phyloP scores from a whole-genome alignment of 208 protist species.

The Kentomonas sorsogonicus region DNA sequence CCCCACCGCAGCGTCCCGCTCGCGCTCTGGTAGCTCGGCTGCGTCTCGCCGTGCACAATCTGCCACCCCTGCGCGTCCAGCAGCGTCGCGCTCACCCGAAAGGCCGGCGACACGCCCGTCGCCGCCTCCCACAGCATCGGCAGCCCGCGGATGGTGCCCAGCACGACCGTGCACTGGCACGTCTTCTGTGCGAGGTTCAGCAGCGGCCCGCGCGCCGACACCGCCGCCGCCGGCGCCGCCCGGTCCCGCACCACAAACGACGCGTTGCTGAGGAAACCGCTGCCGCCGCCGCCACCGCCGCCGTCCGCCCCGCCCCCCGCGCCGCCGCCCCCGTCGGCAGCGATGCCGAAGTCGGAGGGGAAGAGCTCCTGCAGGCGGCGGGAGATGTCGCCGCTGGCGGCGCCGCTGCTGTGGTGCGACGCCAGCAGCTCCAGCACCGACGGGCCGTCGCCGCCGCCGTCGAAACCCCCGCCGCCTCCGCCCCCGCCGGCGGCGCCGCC shows the following conservation, averaged over 20 bases:
- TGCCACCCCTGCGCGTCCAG: conserved; percentile 85
- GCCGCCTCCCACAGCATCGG: conserved; percentile 77
- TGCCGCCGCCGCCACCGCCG: conserved; percentile 13
- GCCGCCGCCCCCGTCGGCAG: neutral
- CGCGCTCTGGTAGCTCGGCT: conserved; percentile 79
- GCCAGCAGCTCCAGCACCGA: conserved; percentile 1
- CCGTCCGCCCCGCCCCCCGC: neutral
- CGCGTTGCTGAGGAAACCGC: conserved; percentile 41
- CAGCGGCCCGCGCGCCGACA: conserved; percentile 39
- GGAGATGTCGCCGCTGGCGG: no score
- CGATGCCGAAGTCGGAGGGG: no score
- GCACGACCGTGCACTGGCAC: conserved; percentile 70
- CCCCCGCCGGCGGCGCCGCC: neutral
- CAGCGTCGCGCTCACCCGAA: conserved; percentile 79
- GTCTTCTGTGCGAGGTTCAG: conserved; percentile 80
- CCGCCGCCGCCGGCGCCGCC: conserved; percentile 12
- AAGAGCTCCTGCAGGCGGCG: no score
- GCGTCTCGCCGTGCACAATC: conserved; percentile 71
- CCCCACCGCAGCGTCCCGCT: conserved; percentile 80
- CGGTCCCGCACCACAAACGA: conserved; percentile 52
- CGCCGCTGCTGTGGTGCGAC: no score
- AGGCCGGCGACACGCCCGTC: conserved; percentile 71
- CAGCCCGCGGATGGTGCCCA: conserved; percentile 80
- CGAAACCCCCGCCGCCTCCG: conserved; percentile 3
- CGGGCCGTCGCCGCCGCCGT: neutral